These are phyloP conservation scores for Trichoderma endophyticum DNA, from an alignment of 2,329 filamentous ascomycete species.

Conservation along the genomic window DNA sequence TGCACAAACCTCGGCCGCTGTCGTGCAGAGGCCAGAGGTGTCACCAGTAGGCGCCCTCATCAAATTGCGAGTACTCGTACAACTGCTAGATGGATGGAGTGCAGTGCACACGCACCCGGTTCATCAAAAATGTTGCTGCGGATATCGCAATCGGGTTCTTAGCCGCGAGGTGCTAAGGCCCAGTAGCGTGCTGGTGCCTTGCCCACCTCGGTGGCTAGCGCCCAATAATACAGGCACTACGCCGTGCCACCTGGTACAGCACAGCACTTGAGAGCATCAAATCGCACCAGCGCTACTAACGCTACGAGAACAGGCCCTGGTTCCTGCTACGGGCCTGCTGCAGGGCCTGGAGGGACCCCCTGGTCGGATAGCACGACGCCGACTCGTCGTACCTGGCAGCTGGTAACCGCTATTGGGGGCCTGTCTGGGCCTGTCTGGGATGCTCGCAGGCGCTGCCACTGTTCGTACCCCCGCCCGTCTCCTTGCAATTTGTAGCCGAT, in stretches of 20 bases:
- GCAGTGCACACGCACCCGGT: not conserved
- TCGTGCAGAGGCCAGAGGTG: not conserved
- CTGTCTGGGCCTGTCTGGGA: not conserved
- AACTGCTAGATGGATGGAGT: not conserved
- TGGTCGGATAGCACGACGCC: slow-evolving; percentile 12
- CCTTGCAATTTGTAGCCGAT: slow-evolving; percentile 16
- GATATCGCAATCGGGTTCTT: slow-evolving; percentile 11
- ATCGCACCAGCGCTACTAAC: not conserved
- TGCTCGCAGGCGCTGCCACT: slow-evolving; percentile 4
- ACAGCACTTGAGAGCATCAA: not conserved
- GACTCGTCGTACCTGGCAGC: slow-evolving; percentile 18
- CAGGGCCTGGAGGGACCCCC: not conserved
- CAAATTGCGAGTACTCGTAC: not conserved
- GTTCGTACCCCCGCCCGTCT: slow-evolving; percentile 7
- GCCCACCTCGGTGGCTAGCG: not conserved
- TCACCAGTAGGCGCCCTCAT: not conserved
- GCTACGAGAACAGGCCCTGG: not conserved
- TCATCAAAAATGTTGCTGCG: not conserved
- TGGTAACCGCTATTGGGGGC: slow-evolving; percentile 14
- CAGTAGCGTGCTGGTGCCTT: not conserved
- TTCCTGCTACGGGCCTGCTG: not conserved
- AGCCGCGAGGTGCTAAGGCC: slow-evolving; percentile 11
- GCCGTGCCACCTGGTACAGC: not conserved
- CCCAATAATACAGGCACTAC: not conserved
- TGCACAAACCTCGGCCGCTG: not conserved